phyloP scores from a whole-genome alignment of 768 basidiomycete species.

The Butyriboletus loyo region DNA sequence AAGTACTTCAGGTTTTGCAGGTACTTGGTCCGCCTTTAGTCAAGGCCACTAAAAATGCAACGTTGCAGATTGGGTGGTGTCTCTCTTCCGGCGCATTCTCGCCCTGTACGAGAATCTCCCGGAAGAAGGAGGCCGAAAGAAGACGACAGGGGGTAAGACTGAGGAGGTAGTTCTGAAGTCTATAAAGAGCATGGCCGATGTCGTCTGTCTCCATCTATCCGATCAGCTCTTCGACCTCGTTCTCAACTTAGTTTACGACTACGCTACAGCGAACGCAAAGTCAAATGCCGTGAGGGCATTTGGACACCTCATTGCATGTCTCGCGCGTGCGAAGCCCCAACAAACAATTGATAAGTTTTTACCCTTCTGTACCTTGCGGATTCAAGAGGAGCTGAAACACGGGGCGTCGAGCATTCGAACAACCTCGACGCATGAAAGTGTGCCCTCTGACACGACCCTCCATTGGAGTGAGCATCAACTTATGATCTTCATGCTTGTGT shows the following conservation, averaged over 20 bases:
- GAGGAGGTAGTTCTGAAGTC: conserved; percentile 74
- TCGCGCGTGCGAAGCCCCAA: conserved; percentile 74
- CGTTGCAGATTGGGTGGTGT: conserved; percentile 70
- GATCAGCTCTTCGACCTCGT: conserved; percentile 77
- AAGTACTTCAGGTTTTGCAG: conserved; percentile 76
- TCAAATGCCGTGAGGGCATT: conserved; percentile 90
- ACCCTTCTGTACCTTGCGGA: conserved; percentile 70
- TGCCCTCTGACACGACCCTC: conserved; percentile 83
- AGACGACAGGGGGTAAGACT: conserved; percentile 80
- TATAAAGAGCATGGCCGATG: conserved; percentile 76
- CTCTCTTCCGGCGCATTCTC: conserved; percentile 73
- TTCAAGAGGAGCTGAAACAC: conserved; percentile 81
- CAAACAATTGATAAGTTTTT: conserved; percentile 80
- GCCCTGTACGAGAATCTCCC: conserved; percentile 90
- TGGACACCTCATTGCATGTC: conserved; percentile 80
- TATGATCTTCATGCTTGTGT: not conserved
- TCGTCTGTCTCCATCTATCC: conserved; percentile 68
- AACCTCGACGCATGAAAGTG: conserved; percentile 67
- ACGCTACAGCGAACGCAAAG: conserved; percentile 85
- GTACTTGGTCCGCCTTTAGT: conserved; percentile 34
- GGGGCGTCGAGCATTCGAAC: conserved; percentile 87
- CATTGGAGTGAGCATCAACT: conserved; percentile 75
- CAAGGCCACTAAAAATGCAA: not conserved
- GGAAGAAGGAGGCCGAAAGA: conserved; percentile 88
- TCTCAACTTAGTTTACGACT: conserved; percentile 79